phyloP scores from a whole-genome alignment of 495 filamentous ascomycete species.

The Lindgomyces ingoldianus region DNA sequence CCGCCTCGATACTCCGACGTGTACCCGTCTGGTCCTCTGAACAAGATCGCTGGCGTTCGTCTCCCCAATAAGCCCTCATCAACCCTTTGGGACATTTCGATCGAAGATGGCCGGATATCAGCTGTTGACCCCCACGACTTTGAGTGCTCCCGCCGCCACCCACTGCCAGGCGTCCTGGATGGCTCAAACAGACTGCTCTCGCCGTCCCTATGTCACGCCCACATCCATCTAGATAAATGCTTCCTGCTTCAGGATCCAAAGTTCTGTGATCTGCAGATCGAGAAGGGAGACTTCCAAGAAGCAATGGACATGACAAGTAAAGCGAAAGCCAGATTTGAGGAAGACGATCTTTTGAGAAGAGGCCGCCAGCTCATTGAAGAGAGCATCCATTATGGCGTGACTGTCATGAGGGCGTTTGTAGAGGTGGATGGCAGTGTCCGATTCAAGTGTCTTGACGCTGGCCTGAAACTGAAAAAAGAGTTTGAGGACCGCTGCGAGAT shows the following conservation, averaged over 20 bases:
- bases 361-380: slow-evolving; percentile 68
- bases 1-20: slow-evolving; percentile 30
- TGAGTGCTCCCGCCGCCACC: slow-evolving; percentile 36
- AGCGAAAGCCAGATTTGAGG: slow-evolving; percentile 64
- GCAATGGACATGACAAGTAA: slow-evolving; percentile 62
- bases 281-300: slow-evolving; percentile 64
- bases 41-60: slow-evolving; percentile 45
- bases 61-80: slow-evolving; percentile 44
- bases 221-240: slow-evolving; percentile 76
- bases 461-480: slow-evolving; percentile 57
- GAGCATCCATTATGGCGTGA: slow-evolving; percentile 66
- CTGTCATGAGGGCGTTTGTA: slow-evolving; percentile 71
- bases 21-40: slow-evolving; percentile 20
- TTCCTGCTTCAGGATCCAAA: slow-evolving; percentile 62
- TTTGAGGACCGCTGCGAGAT: slow-evolving; percentile 59
- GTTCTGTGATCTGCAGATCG: slow-evolving; percentile 61
- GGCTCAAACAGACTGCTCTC: slow-evolving; percentile 47
- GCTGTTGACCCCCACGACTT: slow-evolving; percentile 44
- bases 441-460: slow-evolving; percentile 60
- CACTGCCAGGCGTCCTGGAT: slow-evolving; percentile 38
- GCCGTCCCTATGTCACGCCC: slow-evolving; percentile 70
- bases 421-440: slow-evolving; percentile 68
- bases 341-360: slow-evolving; percentile 60
- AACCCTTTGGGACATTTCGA: slow-evolving; percentile 50
- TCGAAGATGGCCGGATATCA: slow-evolving; percentile 48